Base-by-base conservation (phyloP, 768 basidiomycete species). In the Boletus reticulatus region DNA sequence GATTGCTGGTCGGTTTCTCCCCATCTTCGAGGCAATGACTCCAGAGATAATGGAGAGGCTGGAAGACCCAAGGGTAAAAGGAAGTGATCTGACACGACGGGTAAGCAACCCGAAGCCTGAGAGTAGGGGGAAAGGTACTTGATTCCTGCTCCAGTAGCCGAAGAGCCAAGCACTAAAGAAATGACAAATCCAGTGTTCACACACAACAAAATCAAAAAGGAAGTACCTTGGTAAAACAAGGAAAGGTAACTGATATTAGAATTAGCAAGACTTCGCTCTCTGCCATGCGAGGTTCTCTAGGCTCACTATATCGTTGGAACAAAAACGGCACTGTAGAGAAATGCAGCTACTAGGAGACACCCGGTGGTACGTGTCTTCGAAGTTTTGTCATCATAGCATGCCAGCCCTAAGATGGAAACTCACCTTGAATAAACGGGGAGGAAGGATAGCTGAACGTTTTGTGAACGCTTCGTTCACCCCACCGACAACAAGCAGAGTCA, bases 371-470 rank as follows among this genome's bases (percentile, higher is more conserved):
- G 81, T 10, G 85, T 88, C 85, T 85, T 60, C 4, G 44, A 13
- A 39, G n/a, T 5, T 19, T 6, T 50, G n/a, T 47, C 20, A 55
- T 43, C 19, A 27, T 8, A 53, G 10, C 29, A 22, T 20, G 6
- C 19, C 31, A 36, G 19, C 8, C 17, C 20, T n/a, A 39, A 29
- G n/a, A 19, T 29, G 19, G 17, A 43, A 36, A 47, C 70, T 19
- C 47, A 82, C 86, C 73, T 82, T 83, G 74, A 92, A 90, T 27
- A 91, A 64, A 19, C 89, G 81, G 9, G 88, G 85, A 14, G 89
- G 88, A 24, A 92, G 66, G 51, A 92, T 88, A 0, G 88, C 85
- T 2, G 84, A 82, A 14, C 85, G 76, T 24, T 70, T 78, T 0
- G 89, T 92, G 58, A 70, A 77, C 4, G 69, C 44, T 67, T 92